These are phyloP conservation scores for Trypanosoma congolense DNA, from an alignment of 208 protist genomes.

Conservation along the genomic window DNA sequence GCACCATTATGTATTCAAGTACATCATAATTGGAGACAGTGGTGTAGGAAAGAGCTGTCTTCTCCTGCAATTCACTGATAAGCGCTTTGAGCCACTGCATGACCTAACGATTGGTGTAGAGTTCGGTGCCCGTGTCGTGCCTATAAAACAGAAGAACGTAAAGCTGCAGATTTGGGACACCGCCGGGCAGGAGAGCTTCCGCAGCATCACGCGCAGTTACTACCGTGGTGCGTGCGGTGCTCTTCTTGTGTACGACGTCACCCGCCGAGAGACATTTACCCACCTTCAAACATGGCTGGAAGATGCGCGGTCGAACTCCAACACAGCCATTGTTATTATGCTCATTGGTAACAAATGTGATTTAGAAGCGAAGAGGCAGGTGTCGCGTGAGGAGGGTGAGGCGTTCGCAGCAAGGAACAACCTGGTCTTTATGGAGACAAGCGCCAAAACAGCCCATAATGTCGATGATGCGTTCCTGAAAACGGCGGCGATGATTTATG, in stretches of 20 bases:
- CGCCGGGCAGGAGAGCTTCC: constrained; percentile 95
- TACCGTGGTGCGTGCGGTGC: constrained; percentile 98
- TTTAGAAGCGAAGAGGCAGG: constrained; percentile 89
- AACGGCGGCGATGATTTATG: constrained; percentile 94
- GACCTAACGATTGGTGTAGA: constrained; percentile 99
- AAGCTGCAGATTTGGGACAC: constrained; percentile 99
- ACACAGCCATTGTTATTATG: constrained; percentile 97
- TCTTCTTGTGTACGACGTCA: constrained; percentile 98
- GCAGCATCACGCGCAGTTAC: constrained; percentile 99
- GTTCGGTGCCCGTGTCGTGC: constrained; percentile 96
- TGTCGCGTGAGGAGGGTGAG: constrained; percentile 94
- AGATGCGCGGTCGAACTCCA: constrained; percentile 94
- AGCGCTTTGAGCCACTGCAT: constrained; percentile 98
- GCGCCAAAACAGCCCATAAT: constrained; percentile 96
- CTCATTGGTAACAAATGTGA: constrained; percentile 99
- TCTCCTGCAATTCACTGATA: constrained; percentile 98
- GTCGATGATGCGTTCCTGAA: constrained; percentile 95
- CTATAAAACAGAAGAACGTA: constrained; percentile 93
- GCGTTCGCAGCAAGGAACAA: constrained; percentile 94
- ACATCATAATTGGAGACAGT: constrained; percentile 96
- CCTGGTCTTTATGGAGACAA: constrained; percentile 98
- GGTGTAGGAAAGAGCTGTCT: constrained; percentile 98
- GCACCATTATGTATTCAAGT: constrained; percentile 93
- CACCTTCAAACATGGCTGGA: constrained; percentile 97
- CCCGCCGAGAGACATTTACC: constrained; percentile 94